Evolutionary conservation across 1,139 yeast species (phyloP).

Genomic region (Geotrichum siamense): DNA sequence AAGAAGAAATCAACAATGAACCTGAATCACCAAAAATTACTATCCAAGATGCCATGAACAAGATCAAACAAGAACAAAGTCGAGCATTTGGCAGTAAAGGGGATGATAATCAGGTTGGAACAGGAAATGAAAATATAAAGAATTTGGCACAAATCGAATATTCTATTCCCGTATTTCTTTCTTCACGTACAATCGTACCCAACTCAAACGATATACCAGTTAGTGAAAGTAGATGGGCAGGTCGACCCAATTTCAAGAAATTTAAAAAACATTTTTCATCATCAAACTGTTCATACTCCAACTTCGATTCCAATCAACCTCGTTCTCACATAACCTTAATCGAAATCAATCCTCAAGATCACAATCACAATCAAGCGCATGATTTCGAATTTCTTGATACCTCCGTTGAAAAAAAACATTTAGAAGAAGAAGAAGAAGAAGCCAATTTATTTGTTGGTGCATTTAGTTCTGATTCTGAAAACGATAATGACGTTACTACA

Average conservation of each 20-base stretch:
- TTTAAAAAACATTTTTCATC: no score
- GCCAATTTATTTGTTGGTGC: constrained; percentile 3
- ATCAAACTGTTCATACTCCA: no score
- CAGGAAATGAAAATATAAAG: constrained; percentile 3
- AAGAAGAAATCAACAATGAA: neutral
- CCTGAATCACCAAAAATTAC: constrained; percentile 4
- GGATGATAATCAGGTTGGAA: neutral
- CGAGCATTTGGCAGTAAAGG: neutral
- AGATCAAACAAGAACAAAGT: constrained; percentile 11
- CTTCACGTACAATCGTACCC: neutral
- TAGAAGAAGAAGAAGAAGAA: neutral
- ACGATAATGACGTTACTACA: constrained; percentile 8
- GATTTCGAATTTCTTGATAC: no score
- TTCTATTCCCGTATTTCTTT: neutral
- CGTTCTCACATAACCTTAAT: constrained; percentile 4
- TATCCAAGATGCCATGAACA: constrained; percentile 9
- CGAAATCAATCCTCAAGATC: constrained; percentile 10
- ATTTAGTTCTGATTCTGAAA: constrained; percentile 1
- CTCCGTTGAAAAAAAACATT: neutral
- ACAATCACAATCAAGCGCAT: constrained; percentile 6
- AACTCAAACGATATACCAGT: neutral
- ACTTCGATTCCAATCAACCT: neutral
- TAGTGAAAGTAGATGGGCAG: constrained; percentile 8
- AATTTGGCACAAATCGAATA: constrained; percentile 13
- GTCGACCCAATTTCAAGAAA: constrained; percentile 13